Evolutionary conservation across 2,329 filamentous ascomycete species (phyloP).

Genomic region (Penicillium glabrum): DNA sequence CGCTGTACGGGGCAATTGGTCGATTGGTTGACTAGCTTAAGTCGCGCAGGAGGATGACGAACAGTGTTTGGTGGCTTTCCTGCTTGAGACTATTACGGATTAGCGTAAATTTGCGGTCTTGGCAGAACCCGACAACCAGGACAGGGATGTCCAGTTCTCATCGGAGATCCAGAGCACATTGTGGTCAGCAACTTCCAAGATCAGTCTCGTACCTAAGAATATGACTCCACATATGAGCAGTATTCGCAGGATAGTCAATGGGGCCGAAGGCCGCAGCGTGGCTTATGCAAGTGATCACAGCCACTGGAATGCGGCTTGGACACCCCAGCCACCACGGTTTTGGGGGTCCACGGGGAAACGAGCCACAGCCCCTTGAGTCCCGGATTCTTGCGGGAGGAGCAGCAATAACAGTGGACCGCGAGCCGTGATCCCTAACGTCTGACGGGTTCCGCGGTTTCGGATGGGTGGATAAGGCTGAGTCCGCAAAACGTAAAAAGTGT

Average conservation of each 20-base stretch:
- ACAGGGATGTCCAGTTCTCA: no score
- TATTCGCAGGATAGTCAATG: not conserved
- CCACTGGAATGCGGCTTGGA: not conserved
- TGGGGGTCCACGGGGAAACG: not conserved
- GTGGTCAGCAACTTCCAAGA: no score
- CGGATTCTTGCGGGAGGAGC: not conserved
- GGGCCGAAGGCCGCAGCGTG: not conserved
- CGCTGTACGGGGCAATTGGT: no score
- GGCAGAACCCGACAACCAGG: no score
- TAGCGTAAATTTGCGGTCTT: no score
- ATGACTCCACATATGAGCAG: not conserved
- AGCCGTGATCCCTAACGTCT: not conserved
- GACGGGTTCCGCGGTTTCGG: constrained; percentile 4
- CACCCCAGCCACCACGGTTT: not conserved
- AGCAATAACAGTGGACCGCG: constrained; percentile 4
- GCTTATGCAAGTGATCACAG: not conserved
- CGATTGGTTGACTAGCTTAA: no score
- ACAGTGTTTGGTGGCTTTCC: no score
- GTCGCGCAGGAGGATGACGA: no score
- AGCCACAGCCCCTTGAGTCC: not conserved
- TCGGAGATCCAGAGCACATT: no score
- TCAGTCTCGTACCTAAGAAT: not conserved
- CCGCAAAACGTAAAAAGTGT: not conserved
- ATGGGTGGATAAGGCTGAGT: constrained; percentile 6
- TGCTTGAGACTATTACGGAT: no score